phyloP scores from a whole-genome alignment of 2,329 filamentous ascomycete species.

The Colletotrichum camelliae region DNA sequence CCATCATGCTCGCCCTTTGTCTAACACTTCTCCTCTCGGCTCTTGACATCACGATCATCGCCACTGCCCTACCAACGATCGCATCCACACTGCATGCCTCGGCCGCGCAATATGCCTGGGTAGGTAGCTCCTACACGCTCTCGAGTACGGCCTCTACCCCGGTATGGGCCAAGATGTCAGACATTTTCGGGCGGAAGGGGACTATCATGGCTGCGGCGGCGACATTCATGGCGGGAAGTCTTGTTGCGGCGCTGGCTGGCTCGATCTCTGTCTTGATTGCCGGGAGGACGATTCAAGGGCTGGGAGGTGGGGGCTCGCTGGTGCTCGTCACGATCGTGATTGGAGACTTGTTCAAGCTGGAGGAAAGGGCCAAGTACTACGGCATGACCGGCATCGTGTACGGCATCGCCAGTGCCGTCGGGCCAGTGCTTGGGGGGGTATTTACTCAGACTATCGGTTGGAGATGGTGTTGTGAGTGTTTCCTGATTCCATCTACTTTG shows the following conservation, averaged over 20 bases:
- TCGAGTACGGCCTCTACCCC: slow-evolving; percentile 65
- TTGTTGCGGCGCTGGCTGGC: neutral
- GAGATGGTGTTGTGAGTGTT: slow-evolving; percentile 58
- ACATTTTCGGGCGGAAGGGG: slow-evolving; percentile 47
- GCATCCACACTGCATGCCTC: slow-evolving; percentile 24
- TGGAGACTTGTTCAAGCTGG: slow-evolving; percentile 40
- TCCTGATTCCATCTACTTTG: neutral
- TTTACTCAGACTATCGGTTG: slow-evolving; percentile 62
- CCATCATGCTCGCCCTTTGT: slow-evolving; percentile 24
- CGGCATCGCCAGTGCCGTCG: slow-evolving; percentile 59
- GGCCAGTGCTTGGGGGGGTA: slow-evolving; percentile 61
- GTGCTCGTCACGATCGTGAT: slow-evolving; percentile 42
- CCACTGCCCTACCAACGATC: slow-evolving; percentile 33
- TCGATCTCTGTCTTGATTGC: slow-evolving; percentile 32
- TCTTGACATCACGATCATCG: slow-evolving; percentile 31
- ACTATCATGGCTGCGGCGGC: slow-evolving; percentile 36
- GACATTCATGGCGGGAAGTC: slow-evolving; percentile 35
- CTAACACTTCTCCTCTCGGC: slow-evolving; percentile 29
- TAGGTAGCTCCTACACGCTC: slow-evolving; percentile 29
- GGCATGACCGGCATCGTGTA: slow-evolving; percentile 63
- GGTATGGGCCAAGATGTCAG: slow-evolving; percentile 65
- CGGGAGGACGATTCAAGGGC: slow-evolving; percentile 36
- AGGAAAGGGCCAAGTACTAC: slow-evolving; percentile 46
- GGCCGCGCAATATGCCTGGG: slow-evolving; percentile 31
- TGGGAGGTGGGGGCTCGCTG: slow-evolving; percentile 40